phyloP scores from a whole-genome alignment of 192 early-diverging fungal species.

The Umbelopsis vinacea region DNA sequence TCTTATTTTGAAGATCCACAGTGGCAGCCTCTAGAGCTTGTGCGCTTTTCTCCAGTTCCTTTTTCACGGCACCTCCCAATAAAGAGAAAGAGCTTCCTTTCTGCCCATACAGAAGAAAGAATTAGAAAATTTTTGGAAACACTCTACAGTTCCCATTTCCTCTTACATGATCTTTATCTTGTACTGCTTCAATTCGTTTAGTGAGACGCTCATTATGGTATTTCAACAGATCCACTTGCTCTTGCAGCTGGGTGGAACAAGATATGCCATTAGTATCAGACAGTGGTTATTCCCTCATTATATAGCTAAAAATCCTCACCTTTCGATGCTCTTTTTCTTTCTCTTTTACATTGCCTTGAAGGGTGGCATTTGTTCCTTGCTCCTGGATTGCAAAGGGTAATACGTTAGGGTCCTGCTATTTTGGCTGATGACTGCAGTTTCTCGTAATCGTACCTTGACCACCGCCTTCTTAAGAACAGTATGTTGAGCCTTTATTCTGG shows the following conservation, averaged over 20 bases:
- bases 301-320: conserved; percentile 30
- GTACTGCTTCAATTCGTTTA: conserved; percentile 61
- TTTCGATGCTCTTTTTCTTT: conserved; percentile 63
- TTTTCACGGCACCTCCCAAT: conserved; percentile 52
- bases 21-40: conserved; percentile 50
- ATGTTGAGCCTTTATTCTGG: conserved; percentile 64
- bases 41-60: conserved; percentile 60
- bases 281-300: neutral
- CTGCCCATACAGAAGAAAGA: conserved; percentile 26
- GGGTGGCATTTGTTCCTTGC: conserved; percentile 51
- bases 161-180: conserved; percentile 46
- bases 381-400: conserved; percentile 42
- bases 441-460: conserved; percentile 45
- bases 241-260: conserved; percentile 33
- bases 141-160: too few species aligned
- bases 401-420: neutral
- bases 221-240: conserved; percentile 59
- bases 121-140: neutral
- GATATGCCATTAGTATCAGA: too few species aligned
- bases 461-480: conserved; percentile 62
- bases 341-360: conserved; percentile 57
- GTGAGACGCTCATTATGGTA: conserved; percentile 65
- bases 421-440: neutral
- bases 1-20: conserved; percentile 54
- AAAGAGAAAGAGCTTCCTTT: conserved; percentile 44